Percentiles rank a stretch among this genome's conserved stretches.
phyloP scores from a whole-genome alignment of 352 stramenopile genomes.

The Phytophthora meadii region DNA sequence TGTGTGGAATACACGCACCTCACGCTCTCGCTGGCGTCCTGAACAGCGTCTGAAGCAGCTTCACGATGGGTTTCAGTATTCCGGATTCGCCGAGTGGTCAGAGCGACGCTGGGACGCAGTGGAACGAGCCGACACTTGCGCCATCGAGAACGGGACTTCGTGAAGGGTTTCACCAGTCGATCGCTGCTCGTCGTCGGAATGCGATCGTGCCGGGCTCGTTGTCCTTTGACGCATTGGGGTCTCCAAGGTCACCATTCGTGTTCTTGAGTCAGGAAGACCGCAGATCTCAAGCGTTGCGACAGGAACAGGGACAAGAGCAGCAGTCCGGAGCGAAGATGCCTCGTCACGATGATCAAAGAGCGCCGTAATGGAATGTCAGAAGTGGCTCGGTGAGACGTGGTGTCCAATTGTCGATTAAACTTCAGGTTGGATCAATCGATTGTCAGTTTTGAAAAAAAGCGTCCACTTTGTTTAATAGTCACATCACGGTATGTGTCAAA shows the following conservation, averaged over 20 bases:
- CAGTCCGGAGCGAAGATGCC: constrained; percentile 11
- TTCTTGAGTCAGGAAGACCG: constrained; percentile 45
- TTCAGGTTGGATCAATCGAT: no score
- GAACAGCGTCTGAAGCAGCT: neutral
- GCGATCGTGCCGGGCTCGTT: constrained; percentile 59
- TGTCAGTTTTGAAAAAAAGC: no score
- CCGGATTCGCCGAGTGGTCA: constrained; percentile 51
- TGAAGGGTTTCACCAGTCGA: constrained; percentile 32
- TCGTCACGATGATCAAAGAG: constrained; percentile 24
- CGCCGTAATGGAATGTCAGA: constrained; percentile 1
- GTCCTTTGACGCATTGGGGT: constrained; percentile 50
- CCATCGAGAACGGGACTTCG: constrained; percentile 15
- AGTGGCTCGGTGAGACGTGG: constrained; percentile 23
- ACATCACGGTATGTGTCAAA: no score
- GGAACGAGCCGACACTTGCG: constrained; percentile 1
- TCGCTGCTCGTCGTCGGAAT: constrained; percentile 55
- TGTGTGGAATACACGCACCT: constrained; percentile 32
- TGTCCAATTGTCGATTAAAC: neutral
- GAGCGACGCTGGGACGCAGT: constrained; percentile 23
- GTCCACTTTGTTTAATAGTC: no score
- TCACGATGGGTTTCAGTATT: constrained; percentile 72
- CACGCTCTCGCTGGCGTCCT: constrained; percentile 21
- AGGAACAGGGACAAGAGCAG: constrained; percentile 11
- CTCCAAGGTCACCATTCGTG: constrained; percentile 47
- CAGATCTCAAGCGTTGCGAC: constrained; percentile 35